A percentile compares a stretch with the other conserved stretches of the same genome.
Evolutionary conservation across 164 flowering plant species (phyloP).

Genomic region (Stephania yunnanensis): DNA sequence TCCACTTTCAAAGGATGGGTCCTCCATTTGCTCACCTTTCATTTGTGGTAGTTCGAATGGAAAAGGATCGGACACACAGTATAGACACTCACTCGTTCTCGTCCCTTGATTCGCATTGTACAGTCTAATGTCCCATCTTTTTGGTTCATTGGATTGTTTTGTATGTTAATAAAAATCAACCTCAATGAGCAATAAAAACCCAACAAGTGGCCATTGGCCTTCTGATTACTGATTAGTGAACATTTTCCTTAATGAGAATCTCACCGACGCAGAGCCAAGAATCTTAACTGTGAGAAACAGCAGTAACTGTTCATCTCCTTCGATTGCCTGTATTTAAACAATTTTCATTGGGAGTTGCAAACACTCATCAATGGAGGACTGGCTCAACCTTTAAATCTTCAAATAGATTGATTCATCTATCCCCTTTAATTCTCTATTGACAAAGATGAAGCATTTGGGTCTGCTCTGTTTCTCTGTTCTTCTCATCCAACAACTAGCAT

Average conservation of each 20-base stretch:
- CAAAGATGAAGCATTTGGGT: conserved; percentile 24
- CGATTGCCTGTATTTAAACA: background rate
- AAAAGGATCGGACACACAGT: no score
- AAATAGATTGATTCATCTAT: no score
- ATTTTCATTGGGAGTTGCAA: background rate
- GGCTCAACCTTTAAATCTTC: background rate
- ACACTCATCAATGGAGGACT: background rate
- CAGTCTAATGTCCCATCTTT: no score
- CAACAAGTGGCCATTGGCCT: background rate
- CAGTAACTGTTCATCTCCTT: background rate
- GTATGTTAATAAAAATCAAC: no score
- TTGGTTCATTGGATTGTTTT: no score
- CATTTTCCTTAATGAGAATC: background rate
- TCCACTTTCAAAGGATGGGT: no score
- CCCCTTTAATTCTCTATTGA: background rate
- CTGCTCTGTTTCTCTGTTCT: conserved; percentile 19
- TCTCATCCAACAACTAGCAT: conserved; percentile 11
- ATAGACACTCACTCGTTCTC: no score
- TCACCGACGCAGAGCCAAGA: background rate
- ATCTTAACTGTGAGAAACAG: background rate
- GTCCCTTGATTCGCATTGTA: no score
- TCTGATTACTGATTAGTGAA: background rate
- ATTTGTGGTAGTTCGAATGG: no score
- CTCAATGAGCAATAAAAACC: no score
- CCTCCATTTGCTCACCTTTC: no score